These are phyloP conservation scores for Annulohypoxylon maeteangense DNA, from an alignment of 495 filamentous ascomycete genomes.

Conservation along the genomic window DNA sequence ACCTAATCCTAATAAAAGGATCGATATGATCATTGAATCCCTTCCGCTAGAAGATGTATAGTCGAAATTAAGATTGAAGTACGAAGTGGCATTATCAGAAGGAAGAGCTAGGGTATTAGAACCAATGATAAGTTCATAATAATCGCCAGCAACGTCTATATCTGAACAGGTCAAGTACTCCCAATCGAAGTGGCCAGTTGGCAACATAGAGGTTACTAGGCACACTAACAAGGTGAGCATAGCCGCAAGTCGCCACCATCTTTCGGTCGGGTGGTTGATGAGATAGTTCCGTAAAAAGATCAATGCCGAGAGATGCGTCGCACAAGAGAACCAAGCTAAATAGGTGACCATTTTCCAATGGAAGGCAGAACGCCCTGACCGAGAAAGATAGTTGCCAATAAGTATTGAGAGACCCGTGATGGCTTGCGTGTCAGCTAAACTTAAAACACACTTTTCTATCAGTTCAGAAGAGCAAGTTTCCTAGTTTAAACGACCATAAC, in stretches of 20 bases:
- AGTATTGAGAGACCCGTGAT: neutral
- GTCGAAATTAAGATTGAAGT: neutral
- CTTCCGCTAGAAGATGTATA: neutral
- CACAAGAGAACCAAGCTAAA: constrained; percentile 55
- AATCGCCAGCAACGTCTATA: no score
- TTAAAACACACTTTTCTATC: neutral
- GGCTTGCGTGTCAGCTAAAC: neutral
- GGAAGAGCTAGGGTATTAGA: neutral
- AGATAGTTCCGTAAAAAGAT: constrained; percentile 45
- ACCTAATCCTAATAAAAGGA: neutral
- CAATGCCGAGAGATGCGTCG: constrained; percentile 54
- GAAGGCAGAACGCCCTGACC: constrained; percentile 37
- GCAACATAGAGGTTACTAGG: neutral
- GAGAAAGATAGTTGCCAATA: neutral
- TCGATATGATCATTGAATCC: neutral
- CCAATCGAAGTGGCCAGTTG: neutral
- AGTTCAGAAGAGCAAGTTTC: neutral
- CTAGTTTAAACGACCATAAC: neutral
- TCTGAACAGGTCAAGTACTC: neutral
- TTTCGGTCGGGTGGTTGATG: constrained; percentile 17
- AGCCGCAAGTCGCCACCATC: constrained; percentile 22
- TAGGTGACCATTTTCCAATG: constrained; percentile 54
- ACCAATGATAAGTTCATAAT: no score
- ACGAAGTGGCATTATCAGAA: neutral
- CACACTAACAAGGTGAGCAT: constrained; percentile 13